phyloP scores from a whole-genome alignment of 2,329 filamentous ascomycete genomes.

The Dendrostoma leiphaemia region DNA sequence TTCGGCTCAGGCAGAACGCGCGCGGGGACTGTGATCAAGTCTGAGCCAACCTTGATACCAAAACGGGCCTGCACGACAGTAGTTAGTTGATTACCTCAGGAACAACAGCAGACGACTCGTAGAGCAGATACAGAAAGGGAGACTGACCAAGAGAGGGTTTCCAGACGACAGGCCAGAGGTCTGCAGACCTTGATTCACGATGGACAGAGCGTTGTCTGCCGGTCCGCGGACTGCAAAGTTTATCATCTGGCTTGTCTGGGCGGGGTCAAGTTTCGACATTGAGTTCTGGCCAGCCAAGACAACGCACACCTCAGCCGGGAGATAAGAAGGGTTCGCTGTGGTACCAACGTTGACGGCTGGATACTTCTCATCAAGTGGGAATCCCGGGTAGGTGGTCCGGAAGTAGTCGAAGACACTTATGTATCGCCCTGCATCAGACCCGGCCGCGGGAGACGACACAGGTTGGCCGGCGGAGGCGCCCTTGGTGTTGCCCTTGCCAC shows the following conservation, averaged over 20 bases:
- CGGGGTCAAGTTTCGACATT: slow-evolving; percentile 41
- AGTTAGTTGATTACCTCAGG: neutral
- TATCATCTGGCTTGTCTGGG: slow-evolving; percentile 59
- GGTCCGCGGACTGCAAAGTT: slow-evolving; percentile 50
- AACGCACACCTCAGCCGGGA: slow-evolving; percentile 56
- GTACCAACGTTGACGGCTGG: slow-evolving; percentile 61
- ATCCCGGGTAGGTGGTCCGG: no score
- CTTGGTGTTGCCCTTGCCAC: neutral
- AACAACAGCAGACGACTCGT: neutral
- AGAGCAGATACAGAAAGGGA: no score
- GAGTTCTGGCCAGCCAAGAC: slow-evolving; percentile 53
- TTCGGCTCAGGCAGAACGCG: no score
- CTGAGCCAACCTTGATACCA: slow-evolving; percentile 58
- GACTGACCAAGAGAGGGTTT: no score
- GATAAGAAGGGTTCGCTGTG: slow-evolving; percentile 47
- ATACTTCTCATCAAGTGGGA: no score
- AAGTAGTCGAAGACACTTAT: slow-evolving; percentile 55
- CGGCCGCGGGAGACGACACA: neutral
- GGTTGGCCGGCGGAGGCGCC: neutral
- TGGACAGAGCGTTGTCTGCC: slow-evolving; percentile 52
- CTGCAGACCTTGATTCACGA: slow-evolving; percentile 45
- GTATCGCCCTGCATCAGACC: slow-evolving; percentile 29
- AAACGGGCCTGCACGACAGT: slow-evolving; percentile 41
- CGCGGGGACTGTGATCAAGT: slow-evolving; percentile 69
- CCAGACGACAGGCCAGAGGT: slow-evolving; percentile 24